Percentiles rank a stretch among this genome's conserved stretches.
Evolutionary conservation across 148 eudicot species (phyloP).

Genomic region (Heliosperma pusillum): DNA sequence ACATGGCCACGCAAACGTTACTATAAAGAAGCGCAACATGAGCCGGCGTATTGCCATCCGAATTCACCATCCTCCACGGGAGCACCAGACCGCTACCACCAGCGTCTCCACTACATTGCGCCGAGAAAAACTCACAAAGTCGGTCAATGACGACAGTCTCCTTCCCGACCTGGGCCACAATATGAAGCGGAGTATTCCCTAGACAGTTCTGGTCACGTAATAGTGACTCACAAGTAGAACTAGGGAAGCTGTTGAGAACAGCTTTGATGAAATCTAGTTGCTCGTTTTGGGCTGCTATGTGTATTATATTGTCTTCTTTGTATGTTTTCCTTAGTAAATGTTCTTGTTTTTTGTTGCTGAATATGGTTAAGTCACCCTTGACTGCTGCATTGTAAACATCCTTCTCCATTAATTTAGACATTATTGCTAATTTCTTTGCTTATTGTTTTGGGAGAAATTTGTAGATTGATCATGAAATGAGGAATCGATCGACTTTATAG

Average conservation of each 20-base stretch:
- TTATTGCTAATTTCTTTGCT: not conserved
- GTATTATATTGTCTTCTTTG: constrained; percentile 5
- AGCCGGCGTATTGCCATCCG: not conserved
- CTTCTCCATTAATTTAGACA: not conserved
- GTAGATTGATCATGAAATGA: too few relatives aligned
- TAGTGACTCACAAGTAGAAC: not conserved
- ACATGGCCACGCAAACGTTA: too few relatives aligned
- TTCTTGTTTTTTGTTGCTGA: not conserved
- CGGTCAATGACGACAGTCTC: not conserved
- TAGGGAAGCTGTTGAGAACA: not conserved
- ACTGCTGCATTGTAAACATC: constrained; percentile 6
- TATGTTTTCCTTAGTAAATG: constrained; percentile 1
- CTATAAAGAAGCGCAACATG: not conserved
- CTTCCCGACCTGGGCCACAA: not conserved
- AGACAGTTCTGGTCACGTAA: not conserved
- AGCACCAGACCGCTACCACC: not conserved
- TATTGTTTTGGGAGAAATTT: not conserved
- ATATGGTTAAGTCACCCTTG: not conserved
- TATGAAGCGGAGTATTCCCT: not conserved
- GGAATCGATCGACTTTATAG: too few relatives aligned
- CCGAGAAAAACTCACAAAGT: not conserved
- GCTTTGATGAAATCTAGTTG: constrained; percentile 5
- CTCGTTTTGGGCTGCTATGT: not conserved
- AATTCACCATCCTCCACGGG: not conserved
- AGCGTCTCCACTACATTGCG: not conserved